Evolutionary conservation across 2,329 filamentous ascomycete species (phyloP), one percentile per base, ranked within the genome.

Genomic region (Gremmenia infestans): DNA sequence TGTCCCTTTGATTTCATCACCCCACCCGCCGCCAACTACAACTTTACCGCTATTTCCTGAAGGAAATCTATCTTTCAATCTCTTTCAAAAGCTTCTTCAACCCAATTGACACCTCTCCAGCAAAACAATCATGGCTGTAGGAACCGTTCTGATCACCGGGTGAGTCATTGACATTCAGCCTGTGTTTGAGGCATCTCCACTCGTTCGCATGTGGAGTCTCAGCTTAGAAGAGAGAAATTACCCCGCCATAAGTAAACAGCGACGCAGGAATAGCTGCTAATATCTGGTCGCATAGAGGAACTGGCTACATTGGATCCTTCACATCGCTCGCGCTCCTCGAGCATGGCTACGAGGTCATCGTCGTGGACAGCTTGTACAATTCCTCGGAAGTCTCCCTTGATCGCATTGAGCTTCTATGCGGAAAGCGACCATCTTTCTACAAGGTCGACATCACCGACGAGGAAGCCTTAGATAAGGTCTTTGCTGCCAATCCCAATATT

Each of bases 261-360:
- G 17, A 25, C n/a, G 23, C 35, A 45, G 46, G 28, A 22, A 43
- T 52, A 57, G 57, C 67, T 62, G 50, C 60, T 62, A 36, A 55
- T 67, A 66, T 64, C 65, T 66, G 15, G 58, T 55, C 63, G 48
- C 42, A 58, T 72, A 97, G 94, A 82, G 94, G 94, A 70, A 96
- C 92, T 63, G 94, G 94, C 78, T 99, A 99, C 81, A 99, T 99
- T 75, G 94, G 94, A 72, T 97, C 93, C 50, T 97, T 97, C 81
- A 99, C 94, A 60, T 80, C 89, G 55, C 86, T 99, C 51, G 87
- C 91, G 53, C 89, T 99, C 25, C 89, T 99, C 65, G 82, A 97
- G 71, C 89, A 94, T 70, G 92, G 86, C 73, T 97, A 97, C 82
- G 87, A 97, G 73, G 94, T 99, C 62, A 88, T 99, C 72, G 91